Base-by-base conservation (phyloP, 345 rosid genomes). In the Ailanthus altissimus region DNA sequence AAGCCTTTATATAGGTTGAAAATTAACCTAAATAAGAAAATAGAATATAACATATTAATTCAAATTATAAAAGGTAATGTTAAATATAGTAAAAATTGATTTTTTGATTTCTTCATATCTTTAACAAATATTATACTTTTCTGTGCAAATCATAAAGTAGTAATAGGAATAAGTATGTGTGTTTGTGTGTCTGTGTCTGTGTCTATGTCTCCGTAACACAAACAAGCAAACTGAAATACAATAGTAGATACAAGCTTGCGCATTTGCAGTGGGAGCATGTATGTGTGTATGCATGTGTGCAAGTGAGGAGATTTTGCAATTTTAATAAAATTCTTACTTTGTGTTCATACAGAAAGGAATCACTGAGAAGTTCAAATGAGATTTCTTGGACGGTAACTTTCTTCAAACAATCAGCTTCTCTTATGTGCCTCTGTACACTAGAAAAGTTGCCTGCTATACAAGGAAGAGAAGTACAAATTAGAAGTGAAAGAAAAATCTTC, bases 341-440 rank as follows among this genome's bases (percentile, higher is more conserved):
- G 46, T 90, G 88, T 74, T 92, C 99, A 78, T 91, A 90, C 26
- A 93, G 77, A 73, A 67, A 76, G 49, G 93, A 84, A 80, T 93
- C 88, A 28, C 67, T 77, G 54, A 93, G 86, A 84, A 96, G 89
- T 83, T 83, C 90, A 57, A 78, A 71, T 58, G 97, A 90, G 79
- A 90, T 90, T 72, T 87, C 88, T 71, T 75, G 84, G 73, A 87
- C 68, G 13, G 84, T 74, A 61, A 86, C 79, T 62, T 81, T 80
- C 67, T 79, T 86, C 73, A 38, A 86, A 77, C 46, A 77, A 59
- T 72, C 74, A 56, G 84, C 80, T 75, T 85, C 78, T 72, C 71
- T 82, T 46, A 66, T 61, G 47, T 77, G 67, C 75, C 80, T 81
- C 75, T 69, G 81, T 77, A 50, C 80, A 72, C 60, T 60, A 54